These are phyloP conservation scores for Cladosporium oxysporum DNA, from an alignment of 2,329 filamentous ascomycete species.

Conservation along the genomic window DNA sequence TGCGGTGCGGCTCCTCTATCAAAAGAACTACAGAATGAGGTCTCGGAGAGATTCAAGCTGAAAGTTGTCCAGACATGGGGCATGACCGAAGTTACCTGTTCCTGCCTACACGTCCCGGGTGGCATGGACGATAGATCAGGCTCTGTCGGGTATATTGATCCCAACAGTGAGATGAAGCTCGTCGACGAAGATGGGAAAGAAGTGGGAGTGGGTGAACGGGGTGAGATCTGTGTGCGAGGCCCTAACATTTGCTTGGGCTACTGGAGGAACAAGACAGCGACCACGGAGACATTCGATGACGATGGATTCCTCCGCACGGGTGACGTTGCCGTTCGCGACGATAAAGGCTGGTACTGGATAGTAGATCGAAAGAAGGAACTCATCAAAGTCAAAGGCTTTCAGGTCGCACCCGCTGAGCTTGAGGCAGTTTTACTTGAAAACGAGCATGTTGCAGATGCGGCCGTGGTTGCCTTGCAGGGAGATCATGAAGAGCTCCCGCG, in stretches of 20 bases:
- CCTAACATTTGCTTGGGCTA: conserved; percentile 82
- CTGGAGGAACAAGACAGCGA: conserved; percentile 70
- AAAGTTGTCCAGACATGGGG: conserved; percentile 93
- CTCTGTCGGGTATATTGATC: conserved; percentile 73
- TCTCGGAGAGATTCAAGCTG: conserved; percentile 72
- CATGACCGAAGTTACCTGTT: conserved; percentile 76
- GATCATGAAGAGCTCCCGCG: conserved; percentile 49
- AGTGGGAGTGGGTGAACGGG: conserved; percentile 61
- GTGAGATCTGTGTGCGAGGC: conserved; percentile 68
- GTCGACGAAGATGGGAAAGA: conserved; percentile 64
- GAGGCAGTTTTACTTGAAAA: conserved; percentile 49
- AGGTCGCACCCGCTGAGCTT: conserved; percentile 51
- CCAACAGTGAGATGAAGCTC: conserved; percentile 80
- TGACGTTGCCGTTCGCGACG: conserved; percentile 78
- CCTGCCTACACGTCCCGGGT: conserved; percentile 47
- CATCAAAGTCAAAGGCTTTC: conserved; percentile 55
- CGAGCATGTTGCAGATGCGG: conserved; percentile 45
- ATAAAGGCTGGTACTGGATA: conserved; percentile 80
- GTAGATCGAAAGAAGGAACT: conserved; percentile 78
- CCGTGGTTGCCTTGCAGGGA: conserved; percentile 49
- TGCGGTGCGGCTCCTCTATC: conserved; percentile 85
- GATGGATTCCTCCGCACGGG: conserved; percentile 91
- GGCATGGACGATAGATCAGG: conserved; percentile 50
- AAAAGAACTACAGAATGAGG: conserved; percentile 72
- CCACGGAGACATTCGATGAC: conserved; percentile 66